phyloP scores from a whole-genome alignment of 2,329 filamentous ascomycete species.

The Setomelanomma holmii region DNA sequence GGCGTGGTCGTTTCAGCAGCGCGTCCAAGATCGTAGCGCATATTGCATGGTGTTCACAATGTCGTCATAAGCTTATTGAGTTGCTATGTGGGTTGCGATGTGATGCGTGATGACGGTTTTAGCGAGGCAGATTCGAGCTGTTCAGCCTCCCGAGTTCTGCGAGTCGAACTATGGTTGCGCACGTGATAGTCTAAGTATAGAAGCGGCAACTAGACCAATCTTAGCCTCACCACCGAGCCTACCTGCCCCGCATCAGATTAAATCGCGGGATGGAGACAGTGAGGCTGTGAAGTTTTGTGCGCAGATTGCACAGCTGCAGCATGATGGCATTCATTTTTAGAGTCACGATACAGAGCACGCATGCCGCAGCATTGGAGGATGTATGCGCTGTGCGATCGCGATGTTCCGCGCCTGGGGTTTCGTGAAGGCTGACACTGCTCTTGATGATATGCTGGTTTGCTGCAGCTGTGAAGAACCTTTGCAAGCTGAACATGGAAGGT shows the following conservation, averaged over 20 bases:
- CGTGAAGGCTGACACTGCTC: too few relatives aligned
- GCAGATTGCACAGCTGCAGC: not conserved
- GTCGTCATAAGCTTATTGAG: constrained; percentile 10
- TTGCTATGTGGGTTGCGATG: constrained; percentile 1
- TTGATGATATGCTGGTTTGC: too few relatives aligned
- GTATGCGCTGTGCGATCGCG: not conserved
- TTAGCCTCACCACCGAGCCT: not conserved
- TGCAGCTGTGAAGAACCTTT: too few relatives aligned
- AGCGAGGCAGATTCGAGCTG: constrained; percentile 23
- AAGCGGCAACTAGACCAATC: constrained; percentile 14
- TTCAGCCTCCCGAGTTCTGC: constrained; percentile 14
- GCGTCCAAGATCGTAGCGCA: constrained; percentile 6
- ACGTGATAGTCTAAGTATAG: constrained; percentile 18
- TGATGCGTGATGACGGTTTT: constrained; percentile 15
- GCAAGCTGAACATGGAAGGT: not conserved
- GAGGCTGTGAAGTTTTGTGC: constrained; percentile 4
- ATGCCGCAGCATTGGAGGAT: not conserved
- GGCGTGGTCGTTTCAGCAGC: constrained; percentile 4
- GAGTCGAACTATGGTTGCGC: constrained; percentile 1
- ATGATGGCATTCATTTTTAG: not conserved
- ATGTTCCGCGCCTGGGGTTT: not conserved
- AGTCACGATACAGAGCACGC: not conserved
- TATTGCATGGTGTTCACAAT: constrained; percentile 8
- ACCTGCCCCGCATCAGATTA: constrained; percentile 15
- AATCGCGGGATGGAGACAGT: constrained; percentile 7